phyloP scores from a whole-genome alignment of 1,284 basidiomycete species.

The Ganoderma meredithae region DNA sequence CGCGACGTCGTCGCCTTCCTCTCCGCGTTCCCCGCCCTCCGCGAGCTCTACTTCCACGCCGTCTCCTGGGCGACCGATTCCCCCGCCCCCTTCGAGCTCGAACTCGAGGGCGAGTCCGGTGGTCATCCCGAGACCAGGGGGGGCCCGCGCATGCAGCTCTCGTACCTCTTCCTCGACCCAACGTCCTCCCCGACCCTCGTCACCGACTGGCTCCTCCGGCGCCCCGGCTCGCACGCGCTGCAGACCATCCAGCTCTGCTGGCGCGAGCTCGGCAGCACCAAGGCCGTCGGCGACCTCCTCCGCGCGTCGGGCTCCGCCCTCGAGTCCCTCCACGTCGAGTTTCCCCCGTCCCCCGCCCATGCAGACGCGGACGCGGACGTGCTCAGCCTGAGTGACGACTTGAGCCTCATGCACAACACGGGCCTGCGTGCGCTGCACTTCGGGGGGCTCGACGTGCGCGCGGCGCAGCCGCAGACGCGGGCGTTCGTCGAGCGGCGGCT shows the following conservation, averaged over 20 bases:
- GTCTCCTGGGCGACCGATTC: constrained; percentile 42
- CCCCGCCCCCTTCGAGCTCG: constrained; percentile 25
- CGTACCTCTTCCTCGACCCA: constrained; percentile 42
- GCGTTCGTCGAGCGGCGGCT: constrained; percentile 37
- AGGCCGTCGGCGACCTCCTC: constrained; percentile 40
- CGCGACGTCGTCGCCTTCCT: constrained; percentile 41
- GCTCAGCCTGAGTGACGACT: constrained; percentile 37
- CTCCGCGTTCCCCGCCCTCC: constrained; percentile 39
- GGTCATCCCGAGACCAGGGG: too few relatives aligned
- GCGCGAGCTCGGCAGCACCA: constrained; percentile 41
- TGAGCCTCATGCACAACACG: constrained; percentile 42
- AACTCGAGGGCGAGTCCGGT: too few relatives aligned
- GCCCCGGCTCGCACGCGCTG: constrained; percentile 38
- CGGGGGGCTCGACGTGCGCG: constrained; percentile 40
- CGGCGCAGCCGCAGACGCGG: constrained; percentile 20
- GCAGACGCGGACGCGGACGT: constrained; percentile 19
- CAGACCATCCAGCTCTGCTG: constrained; percentile 44
- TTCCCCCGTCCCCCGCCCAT: constrained; percentile 32
- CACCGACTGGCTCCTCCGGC: constrained; percentile 42
- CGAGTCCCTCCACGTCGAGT: constrained; percentile 41
- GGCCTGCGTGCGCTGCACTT: constrained; percentile 41
- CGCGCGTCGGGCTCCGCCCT: constrained; percentile 41
- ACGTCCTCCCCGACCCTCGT: constrained; percentile 42
- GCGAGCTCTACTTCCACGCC: constrained; percentile 43
- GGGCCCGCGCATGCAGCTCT: constrained; percentile 37